These are phyloP conservation scores for Talaromyces amestolkiae DNA, from an alignment of 2,329 filamentous ascomycete genomes.

Conservation along the genomic window DNA sequence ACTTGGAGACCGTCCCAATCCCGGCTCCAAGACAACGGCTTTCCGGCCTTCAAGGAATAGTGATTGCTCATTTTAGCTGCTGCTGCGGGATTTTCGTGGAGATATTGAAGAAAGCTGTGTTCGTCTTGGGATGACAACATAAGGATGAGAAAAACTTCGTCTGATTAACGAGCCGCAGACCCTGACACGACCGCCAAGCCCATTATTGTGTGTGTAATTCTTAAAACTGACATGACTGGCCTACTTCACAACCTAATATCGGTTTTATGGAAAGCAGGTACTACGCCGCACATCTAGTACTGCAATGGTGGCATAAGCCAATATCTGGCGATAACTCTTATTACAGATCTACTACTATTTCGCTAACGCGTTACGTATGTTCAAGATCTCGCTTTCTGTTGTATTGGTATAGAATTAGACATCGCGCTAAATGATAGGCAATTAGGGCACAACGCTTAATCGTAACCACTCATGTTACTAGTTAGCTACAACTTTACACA, in stretches of 20 bases:
- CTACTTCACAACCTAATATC: no score
- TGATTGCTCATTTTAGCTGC: not conserved
- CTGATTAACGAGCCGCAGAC: no score
- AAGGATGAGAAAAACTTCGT: not conserved
- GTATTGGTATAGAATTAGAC: not conserved
- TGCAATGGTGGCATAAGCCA: not conserved
- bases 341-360: not conserved
- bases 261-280: not conserved
- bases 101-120: not conserved
- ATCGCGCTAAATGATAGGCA: not conserved
- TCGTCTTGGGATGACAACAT: not conserved
- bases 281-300: not conserved
- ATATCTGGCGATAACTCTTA: not conserved
- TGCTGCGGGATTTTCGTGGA: not conserved
- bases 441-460: not conserved
- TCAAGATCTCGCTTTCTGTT: not conserved
- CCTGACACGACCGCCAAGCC: no score
- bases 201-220: not conserved
- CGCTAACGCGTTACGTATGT: not conserved
- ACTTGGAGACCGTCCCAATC: not conserved
- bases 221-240: not conserved
- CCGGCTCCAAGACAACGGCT: not conserved
- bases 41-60: not conserved
- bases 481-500: not conserved
- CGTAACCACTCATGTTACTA: not conserved